These are phyloP conservation scores for Fusarium concolor DNA, from an alignment of 2,329 filamentous ascomycete genomes.

Conservation along the genomic window DNA sequence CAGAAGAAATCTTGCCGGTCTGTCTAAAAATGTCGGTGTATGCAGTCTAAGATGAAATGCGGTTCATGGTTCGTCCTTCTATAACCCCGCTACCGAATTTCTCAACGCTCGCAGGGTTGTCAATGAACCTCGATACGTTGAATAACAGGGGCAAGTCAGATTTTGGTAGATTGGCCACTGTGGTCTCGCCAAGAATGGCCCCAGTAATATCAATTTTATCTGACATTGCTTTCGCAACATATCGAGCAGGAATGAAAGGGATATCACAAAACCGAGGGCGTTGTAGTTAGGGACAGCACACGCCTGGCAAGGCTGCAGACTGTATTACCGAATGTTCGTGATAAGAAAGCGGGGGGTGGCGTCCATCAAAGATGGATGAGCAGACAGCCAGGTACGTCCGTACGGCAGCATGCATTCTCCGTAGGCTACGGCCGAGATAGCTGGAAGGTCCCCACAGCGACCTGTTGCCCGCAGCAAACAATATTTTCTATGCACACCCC, in stretches of 20 bases:
- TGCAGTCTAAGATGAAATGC: conserved; percentile 24
- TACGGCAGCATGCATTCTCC: conserved; percentile 36
- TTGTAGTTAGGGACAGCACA: conserved; percentile 17
- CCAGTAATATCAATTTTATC: background rate
- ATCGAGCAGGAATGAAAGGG: background rate
- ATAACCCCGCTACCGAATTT: conserved; percentile 36
- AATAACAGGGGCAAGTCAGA: conserved; percentile 16
- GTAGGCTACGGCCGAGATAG: conserved; percentile 44
- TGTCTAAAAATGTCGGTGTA: conserved; percentile 47
- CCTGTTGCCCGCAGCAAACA: conserved; percentile 23
- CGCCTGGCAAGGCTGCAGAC: conserved; percentile 45
- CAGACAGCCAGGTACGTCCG: conserved; percentile 26
- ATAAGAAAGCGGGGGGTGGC: conserved; percentile 42
- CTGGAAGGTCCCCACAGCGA: conserved; percentile 38
- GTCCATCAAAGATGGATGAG: conserved; percentile 29
- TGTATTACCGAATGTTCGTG: conserved; percentile 35
- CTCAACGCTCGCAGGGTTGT: conserved; percentile 14
- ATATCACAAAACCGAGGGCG: conserved; percentile 9
- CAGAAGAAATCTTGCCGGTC: conserved; percentile 36
- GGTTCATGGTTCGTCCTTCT: conserved; percentile 18
- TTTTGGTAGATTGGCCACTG: conserved; percentile 13
- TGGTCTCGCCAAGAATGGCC: background rate
- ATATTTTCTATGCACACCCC: conserved; percentile 38
- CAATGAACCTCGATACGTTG: conserved; percentile 9
- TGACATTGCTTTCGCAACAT: background rate